Conservation (phyloP, 768 basidiomycete species). For the Mycena polygramma region DNA sequence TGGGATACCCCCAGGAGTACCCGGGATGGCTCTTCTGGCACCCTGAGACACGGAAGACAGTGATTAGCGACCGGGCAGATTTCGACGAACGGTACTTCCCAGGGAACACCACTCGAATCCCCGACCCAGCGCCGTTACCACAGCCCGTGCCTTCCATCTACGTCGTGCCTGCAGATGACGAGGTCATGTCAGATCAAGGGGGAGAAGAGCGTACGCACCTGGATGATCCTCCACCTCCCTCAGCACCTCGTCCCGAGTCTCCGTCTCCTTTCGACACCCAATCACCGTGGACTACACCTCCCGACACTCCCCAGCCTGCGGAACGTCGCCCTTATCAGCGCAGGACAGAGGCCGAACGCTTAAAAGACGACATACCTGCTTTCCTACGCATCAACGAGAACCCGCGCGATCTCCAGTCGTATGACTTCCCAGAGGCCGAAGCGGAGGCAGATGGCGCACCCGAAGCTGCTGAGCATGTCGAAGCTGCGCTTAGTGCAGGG, state of each 20-base stretch:
- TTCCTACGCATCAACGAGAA: constrained; percentile 6
- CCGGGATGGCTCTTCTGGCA: constrained; percentile 52
- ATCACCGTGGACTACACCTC: no score
- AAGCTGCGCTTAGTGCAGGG: neutral
- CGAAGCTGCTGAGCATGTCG: neutral
- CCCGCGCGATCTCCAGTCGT: neutral
- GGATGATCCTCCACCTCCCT: no score
- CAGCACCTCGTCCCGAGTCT: neutral
- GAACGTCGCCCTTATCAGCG: constrained; percentile 2
- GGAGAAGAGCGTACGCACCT: no score
- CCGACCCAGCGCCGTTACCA: neutral
- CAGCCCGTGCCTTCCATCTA: no score
- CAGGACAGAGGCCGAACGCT: constrained; percentile 3
- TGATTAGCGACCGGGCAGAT: no score
- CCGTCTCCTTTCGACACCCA: no score
- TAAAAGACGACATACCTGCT: constrained; percentile 13
- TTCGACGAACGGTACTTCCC: constrained; percentile 40
- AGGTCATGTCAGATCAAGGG: no score
- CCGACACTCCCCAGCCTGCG: no score
- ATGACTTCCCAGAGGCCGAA: neutral
- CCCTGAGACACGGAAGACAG: no score
- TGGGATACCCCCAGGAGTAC: constrained; percentile 50
- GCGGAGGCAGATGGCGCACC: neutral
- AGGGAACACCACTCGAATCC: constrained; percentile 30
- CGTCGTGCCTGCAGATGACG: neutral